Evolutionary conservation across 2,329 filamentous ascomycete species (phyloP), one percentile per base, ranked within the genome.

Genomic region (Xylaria sp.): DNA sequence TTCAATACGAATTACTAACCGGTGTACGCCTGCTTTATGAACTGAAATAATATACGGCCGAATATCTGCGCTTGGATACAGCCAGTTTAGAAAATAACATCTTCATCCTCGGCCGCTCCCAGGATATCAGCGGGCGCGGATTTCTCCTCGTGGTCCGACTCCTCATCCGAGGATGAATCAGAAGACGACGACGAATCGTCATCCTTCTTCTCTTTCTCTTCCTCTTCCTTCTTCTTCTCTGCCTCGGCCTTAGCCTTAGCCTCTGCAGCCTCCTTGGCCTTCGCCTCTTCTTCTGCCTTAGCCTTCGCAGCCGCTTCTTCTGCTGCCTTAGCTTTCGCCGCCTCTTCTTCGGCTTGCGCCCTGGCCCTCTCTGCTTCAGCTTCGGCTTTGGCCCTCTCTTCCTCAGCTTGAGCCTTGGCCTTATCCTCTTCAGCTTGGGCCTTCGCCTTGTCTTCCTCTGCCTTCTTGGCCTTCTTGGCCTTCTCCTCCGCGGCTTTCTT

Each of bases 61-160:
- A 51, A 57, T 30, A 30, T 30, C 23, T 30, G 23, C 23, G 5
- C 23, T 30, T 30, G 4, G 23, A 49, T 47, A 30, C 49, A 4
- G 39, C 46, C 23, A 54, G 23, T 51, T 59, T 75, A 95, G 75
- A 95, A 95, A 70, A 96, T 96, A 60, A 96, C 87, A 72, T 95
- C 91, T 54, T 90, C 84, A 67, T 94, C 90, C 61, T 93, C 90
- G 56, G 86, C 83, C 37, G 88, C 87, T 4, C 85, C 88, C 44
- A 95, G 76, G 16, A 95, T 78, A 73, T 95, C 90, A 18, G 81
- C 70, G 30, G 80, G 77, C 44, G 75, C 80, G 13, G 78, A 75
- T 39, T 78, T 71, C 44, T 71, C 71, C 47, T 74, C 72, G 16
- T 73, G 70, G 10, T 72, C 42, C 3, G 4, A 5, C 3, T 42